Conservation (phyloP, 805 yeast genomes). For the Teunomyces pallodes region DNA sequence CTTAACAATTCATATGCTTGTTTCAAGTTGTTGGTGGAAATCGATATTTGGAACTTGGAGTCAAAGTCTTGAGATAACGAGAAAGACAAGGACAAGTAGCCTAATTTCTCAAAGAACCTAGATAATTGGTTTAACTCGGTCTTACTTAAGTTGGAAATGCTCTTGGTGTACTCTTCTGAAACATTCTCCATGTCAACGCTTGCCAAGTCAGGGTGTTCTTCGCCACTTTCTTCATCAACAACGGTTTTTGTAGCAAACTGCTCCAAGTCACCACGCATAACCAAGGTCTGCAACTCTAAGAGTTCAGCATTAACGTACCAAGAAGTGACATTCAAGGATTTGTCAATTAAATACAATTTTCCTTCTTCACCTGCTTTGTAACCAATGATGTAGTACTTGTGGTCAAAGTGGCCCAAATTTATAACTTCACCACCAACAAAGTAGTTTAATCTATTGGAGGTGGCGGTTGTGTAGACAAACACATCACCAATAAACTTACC, state of each 20-base stretch:
- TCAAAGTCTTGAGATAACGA: constrained; percentile 82
- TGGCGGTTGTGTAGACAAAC: constrained; percentile 81
- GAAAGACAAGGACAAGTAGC: constrained; percentile 78
- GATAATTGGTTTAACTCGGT: constrained; percentile 76
- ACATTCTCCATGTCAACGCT: constrained; percentile 54
- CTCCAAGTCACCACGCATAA: constrained; percentile 90
- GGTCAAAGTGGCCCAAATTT: constrained; percentile 90
- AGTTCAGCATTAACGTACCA: constrained; percentile 82
- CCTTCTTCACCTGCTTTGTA: constrained; percentile 83
- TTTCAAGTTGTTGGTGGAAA: constrained; percentile 66
- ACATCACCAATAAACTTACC: constrained; percentile 99
- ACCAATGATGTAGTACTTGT: constrained; percentile 80
- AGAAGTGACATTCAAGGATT: constrained; percentile 77
- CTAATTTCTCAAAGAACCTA: constrained; percentile 92
- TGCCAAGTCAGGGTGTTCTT: constrained; percentile 36
- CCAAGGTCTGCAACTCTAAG: constrained; percentile 92
- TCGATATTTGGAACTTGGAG: constrained; percentile 87
- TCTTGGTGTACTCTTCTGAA: constrained; percentile 45
- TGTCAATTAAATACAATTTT: constrained; percentile 86
- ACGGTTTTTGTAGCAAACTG: constrained; percentile 39
- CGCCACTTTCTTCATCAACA: constrained; percentile 38
- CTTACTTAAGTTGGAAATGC: constrained; percentile 59
- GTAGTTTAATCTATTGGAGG: constrained; percentile 83
- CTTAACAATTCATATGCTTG: constrained; percentile 60
- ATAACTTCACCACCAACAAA: constrained; percentile 92